Evolutionary conservation across 2,329 filamentous ascomycete species (phyloP).

Genomic region (Paecilomyces fulvus): DNA sequence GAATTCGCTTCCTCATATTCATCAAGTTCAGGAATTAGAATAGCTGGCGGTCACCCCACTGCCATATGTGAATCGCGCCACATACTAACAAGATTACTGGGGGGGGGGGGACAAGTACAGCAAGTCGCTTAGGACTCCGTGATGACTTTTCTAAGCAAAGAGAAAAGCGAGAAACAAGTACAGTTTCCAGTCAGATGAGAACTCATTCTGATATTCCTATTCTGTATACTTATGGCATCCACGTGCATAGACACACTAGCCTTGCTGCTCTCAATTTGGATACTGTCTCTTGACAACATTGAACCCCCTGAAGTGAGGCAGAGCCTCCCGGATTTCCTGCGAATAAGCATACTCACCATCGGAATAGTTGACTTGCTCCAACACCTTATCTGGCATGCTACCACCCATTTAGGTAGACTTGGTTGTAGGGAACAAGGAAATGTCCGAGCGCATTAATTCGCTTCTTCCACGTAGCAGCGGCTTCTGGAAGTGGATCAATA

Average conservation of each 20-base stretch:
- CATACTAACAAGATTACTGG: no score
- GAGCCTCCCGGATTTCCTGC: conserved; percentile 11
- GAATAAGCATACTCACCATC: conserved; percentile 16
- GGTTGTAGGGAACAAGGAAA: conserved; percentile 40
- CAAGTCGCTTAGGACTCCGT: not conserved
- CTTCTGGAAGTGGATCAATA: conserved; percentile 43
- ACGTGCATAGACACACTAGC: not conserved
- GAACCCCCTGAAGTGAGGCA: conserved; percentile 12
- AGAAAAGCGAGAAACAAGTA: not conserved
- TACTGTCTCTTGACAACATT: conserved; percentile 8
- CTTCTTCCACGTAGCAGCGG: conserved; percentile 43
- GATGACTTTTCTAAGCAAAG: not conserved
- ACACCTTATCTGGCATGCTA: conserved; percentile 46
- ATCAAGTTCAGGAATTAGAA: no score
- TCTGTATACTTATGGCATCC: not conserved
- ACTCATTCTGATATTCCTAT: not conserved
- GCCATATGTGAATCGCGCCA: no score
- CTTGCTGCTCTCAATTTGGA: not conserved
- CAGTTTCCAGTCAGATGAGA: not conserved
- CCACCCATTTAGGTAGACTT: conserved; percentile 50
- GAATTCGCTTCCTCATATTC: no score
- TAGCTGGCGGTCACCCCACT: no score
- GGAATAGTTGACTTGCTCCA: conserved; percentile 44
- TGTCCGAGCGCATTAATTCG: conserved; percentile 38
- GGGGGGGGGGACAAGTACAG: not conserved